Evolutionary conservation across 352 stramenopile species (phyloP).

Genomic region (Elongisporangium prolatum): DNA sequence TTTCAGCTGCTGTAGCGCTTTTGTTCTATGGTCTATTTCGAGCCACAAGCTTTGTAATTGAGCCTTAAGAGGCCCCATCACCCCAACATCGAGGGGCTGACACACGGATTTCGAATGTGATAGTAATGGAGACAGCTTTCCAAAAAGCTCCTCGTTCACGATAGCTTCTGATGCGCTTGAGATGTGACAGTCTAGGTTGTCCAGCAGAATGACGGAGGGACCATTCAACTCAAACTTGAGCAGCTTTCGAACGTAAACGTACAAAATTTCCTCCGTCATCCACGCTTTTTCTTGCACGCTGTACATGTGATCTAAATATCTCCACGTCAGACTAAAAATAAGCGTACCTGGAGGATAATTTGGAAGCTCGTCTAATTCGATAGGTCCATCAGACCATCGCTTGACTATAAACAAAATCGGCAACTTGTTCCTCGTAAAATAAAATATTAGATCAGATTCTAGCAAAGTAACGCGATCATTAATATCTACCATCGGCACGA

Average conservation of each 20-base stretch:
- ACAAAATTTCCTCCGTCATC: no score
- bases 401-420: conserved; percentile 4
- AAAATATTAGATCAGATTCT: background rate
- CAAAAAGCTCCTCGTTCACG: no score
- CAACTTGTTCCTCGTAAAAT: conserved; percentile 1
- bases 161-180: no score
- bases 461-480: background rate
- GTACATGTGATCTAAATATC: no score
- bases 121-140: conserved; percentile 8
- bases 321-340: no score
- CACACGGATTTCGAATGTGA: conserved; percentile 2
- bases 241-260: no score
- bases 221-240: conserved; percentile 1
- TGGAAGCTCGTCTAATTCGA: background rate
- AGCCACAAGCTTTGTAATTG: no score
- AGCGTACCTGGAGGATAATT: no score
- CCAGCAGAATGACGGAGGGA: no score
- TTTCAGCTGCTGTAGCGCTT: no score
- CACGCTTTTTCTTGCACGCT: no score
- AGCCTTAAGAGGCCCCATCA: conserved; percentile 1
- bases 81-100: background rate
- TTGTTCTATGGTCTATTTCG: conserved; percentile 1
- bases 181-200: no score
- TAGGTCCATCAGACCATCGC: background rate
- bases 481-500: background rate